Conservation (phyloP, 495 filamentous ascomycete genomes). For the Penicillium riverlandense region DNA sequence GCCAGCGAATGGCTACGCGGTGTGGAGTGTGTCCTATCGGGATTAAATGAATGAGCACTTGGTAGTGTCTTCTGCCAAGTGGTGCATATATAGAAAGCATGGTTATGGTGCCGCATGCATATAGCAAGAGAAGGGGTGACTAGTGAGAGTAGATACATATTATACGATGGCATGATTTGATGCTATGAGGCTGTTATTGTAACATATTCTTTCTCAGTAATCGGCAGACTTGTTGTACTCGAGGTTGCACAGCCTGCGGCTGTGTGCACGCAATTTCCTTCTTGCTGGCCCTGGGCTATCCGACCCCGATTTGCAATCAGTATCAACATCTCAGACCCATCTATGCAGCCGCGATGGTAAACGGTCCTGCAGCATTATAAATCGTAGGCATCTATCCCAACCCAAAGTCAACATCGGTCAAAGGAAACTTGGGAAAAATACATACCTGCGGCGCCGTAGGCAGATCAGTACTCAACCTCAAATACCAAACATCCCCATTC, state of each 20-base stretch:
- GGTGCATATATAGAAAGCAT: neutral
- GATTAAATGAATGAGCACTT: slow-evolving; percentile 6
- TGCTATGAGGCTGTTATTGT: too few relatives aligned
- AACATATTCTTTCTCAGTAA: too few relatives aligned
- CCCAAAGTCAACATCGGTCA: neutral
- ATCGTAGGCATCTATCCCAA: slow-evolving; percentile 22
- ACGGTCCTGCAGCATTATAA: slow-evolving; percentile 27
- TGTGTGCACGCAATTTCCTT: too few relatives aligned
- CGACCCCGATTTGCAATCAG: too few relatives aligned
- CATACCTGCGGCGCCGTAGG: slow-evolving; percentile 29
- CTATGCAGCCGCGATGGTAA: slow-evolving; percentile 13
- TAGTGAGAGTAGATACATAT: too few relatives aligned
- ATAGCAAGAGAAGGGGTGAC: neutral
- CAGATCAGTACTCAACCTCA: slow-evolving; percentile 21
- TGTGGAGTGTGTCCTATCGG: slow-evolving; percentile 43
- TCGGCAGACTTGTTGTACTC: too few relatives aligned
- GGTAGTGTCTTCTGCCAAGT: neutral
- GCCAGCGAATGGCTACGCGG: slow-evolving; percentile 17
- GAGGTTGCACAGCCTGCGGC: too few relatives aligned
- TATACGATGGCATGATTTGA: too few relatives aligned
- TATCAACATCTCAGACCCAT: neutral
- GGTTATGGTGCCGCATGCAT: neutral
- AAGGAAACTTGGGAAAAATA: neutral
- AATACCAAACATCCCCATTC: slow-evolving; percentile 28
- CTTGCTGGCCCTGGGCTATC: too few relatives aligned